Percentiles rank a stretch among this genome's conserved stretches.
These are phyloP conservation scores for Aphanomyces astaci DNA, from an alignment of 352 stramenopile species.

Conservation along the genomic window DNA sequence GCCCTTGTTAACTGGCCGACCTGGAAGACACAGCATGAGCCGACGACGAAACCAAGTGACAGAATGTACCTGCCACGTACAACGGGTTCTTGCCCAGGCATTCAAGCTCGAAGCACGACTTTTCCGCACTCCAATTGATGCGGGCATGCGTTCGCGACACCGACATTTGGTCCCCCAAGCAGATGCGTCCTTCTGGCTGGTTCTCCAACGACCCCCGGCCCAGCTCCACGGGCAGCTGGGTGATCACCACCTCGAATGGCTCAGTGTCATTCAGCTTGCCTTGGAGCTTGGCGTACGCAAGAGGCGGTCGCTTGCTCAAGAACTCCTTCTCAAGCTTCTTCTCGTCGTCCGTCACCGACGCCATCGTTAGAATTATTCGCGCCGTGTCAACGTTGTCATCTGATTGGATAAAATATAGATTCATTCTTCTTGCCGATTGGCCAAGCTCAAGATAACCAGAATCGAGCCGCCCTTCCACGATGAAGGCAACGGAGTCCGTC, in stretches of 20 bases:
- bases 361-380: background rate
- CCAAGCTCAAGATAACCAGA: too few species aligned
- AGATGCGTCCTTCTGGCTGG: conserved; percentile 38
- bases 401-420: background rate
- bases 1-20: conserved; percentile 65
- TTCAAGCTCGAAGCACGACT: conserved; percentile 65
- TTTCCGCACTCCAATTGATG: conserved; percentile 68
- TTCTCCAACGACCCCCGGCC: conserved; percentile 40
- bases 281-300: conserved; percentile 72
- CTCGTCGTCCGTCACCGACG: conserved; percentile 47
- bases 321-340: conserved; percentile 76
- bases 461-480: too few species aligned
- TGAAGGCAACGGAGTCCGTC: too few species aligned
- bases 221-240: conserved; percentile 62
- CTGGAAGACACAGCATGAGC: conserved; percentile 27
- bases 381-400: background rate
- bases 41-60: background rate
- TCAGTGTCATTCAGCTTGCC: conserved; percentile 50
- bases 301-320: conserved; percentile 57
- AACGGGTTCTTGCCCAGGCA: conserved; percentile 80
- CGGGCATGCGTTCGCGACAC: conserved; percentile 66
- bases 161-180: conserved; percentile 72
- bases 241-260: conserved; percentile 70
- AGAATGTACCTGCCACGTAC: conserved; percentile 31
- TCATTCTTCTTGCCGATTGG: too few species aligned